phyloP scores from a whole-genome alignment of 2,329 filamentous ascomycete species.

The Colletotrichum sp. region DNA sequence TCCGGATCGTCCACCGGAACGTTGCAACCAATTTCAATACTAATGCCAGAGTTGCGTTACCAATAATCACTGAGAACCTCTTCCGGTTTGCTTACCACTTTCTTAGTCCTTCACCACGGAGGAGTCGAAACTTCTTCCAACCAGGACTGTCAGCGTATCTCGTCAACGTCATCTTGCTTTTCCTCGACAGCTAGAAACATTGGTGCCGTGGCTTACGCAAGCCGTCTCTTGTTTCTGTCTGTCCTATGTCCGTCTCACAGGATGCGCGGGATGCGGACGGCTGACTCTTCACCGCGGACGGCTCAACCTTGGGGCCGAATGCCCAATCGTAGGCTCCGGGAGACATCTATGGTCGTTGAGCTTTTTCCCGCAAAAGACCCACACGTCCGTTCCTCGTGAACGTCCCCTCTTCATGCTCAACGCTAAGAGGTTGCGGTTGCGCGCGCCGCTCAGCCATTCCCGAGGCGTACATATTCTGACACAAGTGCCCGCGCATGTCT shows the following conservation, averaged over 20 bases:
- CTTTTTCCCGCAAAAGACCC: not conserved
- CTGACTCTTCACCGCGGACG: not conserved
- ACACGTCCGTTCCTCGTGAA: not conserved
- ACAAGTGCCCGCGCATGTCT: conserved; percentile 9
- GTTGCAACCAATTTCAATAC: not conserved
- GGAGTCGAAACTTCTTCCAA: not conserved
- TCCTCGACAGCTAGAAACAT: not conserved
- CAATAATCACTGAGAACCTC: not conserved
- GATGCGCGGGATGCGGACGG: not conserved
- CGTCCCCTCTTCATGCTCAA: not conserved
- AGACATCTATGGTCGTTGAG: not conserved
- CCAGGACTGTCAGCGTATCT: not conserved
- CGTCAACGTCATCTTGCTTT: not conserved
- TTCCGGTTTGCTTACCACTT: not conserved
- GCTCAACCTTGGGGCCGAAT: not conserved
- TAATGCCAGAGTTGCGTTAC: not conserved
- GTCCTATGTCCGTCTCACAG: not conserved
- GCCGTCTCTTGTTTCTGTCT: not conserved
- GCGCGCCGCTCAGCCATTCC: conserved; percentile 10
- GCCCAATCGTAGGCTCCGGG: not conserved
- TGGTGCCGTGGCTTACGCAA: not conserved
- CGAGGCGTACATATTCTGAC: conserved; percentile 20
- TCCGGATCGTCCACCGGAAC: not conserved
- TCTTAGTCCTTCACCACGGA: not conserved
- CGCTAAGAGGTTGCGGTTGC: not conserved